phyloP scores from a whole-genome alignment of 805 yeast genomes.

The Phaffomyces thermotolerans region DNA sequence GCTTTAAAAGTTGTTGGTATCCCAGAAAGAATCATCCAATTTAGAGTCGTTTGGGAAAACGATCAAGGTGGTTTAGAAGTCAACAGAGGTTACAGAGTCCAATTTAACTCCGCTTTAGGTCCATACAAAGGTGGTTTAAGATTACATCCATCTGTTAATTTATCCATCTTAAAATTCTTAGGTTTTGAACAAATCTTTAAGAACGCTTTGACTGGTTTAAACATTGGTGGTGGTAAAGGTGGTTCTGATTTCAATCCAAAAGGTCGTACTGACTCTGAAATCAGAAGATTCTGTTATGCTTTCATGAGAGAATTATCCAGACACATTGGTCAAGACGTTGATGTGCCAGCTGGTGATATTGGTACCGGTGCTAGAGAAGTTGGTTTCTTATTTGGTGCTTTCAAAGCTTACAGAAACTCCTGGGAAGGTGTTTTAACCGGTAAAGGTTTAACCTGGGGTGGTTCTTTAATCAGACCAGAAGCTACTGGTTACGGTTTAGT shows the following conservation, averaged over 20 bases:
- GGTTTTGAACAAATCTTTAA: constrained; percentile 98
- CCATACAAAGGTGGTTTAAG: constrained; percentile 99
- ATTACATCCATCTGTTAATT: constrained; percentile 94
- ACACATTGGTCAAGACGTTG: constrained; percentile 95
- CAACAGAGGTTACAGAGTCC: constrained; percentile 97
- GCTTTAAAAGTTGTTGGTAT: constrained; percentile 85
- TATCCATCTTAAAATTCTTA: constrained; percentile 89
- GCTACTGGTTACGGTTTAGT: constrained; percentile 98
- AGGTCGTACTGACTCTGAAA: constrained; percentile 87
- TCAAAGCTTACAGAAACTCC: constrained; percentile 82
- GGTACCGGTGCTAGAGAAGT: constrained; percentile 84
- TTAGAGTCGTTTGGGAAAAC: constrained; percentile 97
- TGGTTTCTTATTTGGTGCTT: constrained; percentile 91
- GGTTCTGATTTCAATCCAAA: constrained; percentile 98
- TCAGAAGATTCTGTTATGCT: constrained; percentile 92
- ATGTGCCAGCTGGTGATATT: constrained; percentile 99
- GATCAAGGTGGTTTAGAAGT: constrained; percentile 88
- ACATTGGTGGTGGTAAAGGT: constrained; percentile 99
- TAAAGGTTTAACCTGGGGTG: constrained; percentile 98
- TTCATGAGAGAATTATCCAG: constrained; percentile 94
- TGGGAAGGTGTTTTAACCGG: constrained; percentile 98
- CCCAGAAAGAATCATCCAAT: constrained; percentile 94
- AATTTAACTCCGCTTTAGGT: constrained; percentile 96
- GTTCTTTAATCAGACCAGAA: constrained; percentile 97
- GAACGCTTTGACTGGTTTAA: constrained; percentile 93